Base-by-base conservation (phyloP, 2,329 filamentous ascomycete genomes). In the Trichophyton simii region DNA sequence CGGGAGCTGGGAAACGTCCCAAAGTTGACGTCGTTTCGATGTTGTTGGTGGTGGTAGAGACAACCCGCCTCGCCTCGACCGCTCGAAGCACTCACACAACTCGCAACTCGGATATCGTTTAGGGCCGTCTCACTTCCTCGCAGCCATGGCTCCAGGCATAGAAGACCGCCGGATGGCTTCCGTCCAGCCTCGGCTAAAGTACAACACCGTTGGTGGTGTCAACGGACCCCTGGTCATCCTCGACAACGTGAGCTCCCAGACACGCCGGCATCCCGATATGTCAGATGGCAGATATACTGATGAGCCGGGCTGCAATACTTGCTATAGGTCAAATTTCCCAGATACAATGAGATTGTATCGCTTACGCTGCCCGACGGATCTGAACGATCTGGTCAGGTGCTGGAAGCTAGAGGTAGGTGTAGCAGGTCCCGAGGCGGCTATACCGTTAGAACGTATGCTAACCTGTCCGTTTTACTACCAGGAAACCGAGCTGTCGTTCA, bases 121-220 rank as follows among this genome's bases (percentile, higher is more conserved):
- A 20, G n/a, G 38, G 38, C 42, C 18, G 20, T 59, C 25, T 59
- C 18, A 13, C 13, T n/a, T 46, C 18, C 38, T 22, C 31, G n/a
- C 61, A 63, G 67, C 62, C 70, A 76, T 76, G 75, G 70, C 74
- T 60, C 66, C 71, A 66, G 74, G 73, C 55, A 70, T 75, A 57
- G 67, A 75, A 66, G 77, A 78, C 65, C 74, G 73, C 64, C 74
- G 77, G 68, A 78, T 79, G 77, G 72, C 72, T 66, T 73, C 73
- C 69, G 77, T 89, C 73, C 82, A 85, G 73, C 86, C 86, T 68
- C 80, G 86, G 73, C 82, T 97, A 78, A 86, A 88, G 72, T 99
- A 99, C 85, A 99, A 99, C 81, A 99, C 94, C 70, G 91, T 99
- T 73, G 89, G 91, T 72, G 92, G 92, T 80, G 87, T 99, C 78